These are phyloP conservation scores for Saccharomycopsis fibuligera DNA, from an alignment of 805 yeast genomes.

Conservation along the genomic window DNA sequence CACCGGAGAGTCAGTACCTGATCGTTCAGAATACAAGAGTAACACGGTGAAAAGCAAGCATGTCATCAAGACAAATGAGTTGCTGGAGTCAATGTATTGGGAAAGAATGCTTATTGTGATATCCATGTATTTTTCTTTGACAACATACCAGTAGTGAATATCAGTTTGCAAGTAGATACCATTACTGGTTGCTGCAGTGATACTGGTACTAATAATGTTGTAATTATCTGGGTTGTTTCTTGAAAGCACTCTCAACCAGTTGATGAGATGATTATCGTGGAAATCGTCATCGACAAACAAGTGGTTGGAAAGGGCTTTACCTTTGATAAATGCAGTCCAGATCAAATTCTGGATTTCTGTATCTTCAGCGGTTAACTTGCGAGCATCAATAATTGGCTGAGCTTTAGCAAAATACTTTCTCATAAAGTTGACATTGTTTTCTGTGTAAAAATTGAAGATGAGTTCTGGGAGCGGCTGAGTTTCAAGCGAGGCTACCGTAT, in stretches of 20 bases:
- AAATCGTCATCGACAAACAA: constrained; percentile 16
- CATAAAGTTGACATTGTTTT: neutral
- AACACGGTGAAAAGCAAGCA: constrained; percentile 14
- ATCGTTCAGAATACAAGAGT: constrained; percentile 10
- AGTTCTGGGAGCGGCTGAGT: neutral
- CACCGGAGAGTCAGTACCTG: constrained; percentile 11
- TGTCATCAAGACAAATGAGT: constrained; percentile 4
- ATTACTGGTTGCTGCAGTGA: constrained; percentile 12
- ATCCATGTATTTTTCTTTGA: constrained; percentile 12
- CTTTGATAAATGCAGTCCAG: constrained; percentile 8
- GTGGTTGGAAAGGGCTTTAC: constrained; percentile 12
- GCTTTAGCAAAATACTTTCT: neutral
- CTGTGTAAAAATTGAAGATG: constrained; percentile 4
- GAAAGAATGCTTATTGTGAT: constrained; percentile 1
- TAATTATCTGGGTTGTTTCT: neutral
- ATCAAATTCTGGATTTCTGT: constrained; percentile 3
- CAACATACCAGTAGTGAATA: constrained; percentile 9
- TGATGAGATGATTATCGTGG: constrained; percentile 3
- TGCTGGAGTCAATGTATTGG: neutral
- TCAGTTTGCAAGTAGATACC: constrained; percentile 9
- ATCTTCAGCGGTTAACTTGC: constrained; percentile 6
- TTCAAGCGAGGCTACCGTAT: neutral
- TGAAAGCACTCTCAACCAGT: constrained; percentile 4
- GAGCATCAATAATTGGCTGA: constrained; percentile 9
- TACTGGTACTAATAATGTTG: constrained; percentile 8